Conservation (phyloP, 371 early-diverging fungal species). For the Mucor racemosus region DNA sequence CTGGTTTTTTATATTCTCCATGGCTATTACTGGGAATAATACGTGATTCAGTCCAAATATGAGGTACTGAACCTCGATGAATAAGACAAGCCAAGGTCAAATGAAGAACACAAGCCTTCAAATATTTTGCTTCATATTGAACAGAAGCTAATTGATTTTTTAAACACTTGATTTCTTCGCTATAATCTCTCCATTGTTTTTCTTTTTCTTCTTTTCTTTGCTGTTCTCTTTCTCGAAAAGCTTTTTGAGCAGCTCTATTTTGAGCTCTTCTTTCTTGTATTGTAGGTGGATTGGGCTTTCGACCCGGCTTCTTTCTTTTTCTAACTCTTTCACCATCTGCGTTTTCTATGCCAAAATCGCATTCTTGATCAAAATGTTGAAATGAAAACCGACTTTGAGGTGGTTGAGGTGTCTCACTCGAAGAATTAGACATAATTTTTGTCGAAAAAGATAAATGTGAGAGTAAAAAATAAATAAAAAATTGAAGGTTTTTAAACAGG, state of each 20-base stretch:
- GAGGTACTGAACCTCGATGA: constrained; percentile 41
- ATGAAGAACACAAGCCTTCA: constrained; percentile 41
- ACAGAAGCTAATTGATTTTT: constrained; percentile 26
- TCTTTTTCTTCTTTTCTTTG: constrained; percentile 34
- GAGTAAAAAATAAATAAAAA: not conserved
- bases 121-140: constrained; percentile 45
- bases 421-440: not conserved
- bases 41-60: constrained; percentile 39
- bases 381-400: constrained; percentile 15
- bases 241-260: constrained; percentile 32
- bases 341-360: constrained; percentile 32
- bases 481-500: not conserved
- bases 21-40: constrained; percentile 24
- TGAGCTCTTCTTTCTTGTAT: constrained; percentile 29
- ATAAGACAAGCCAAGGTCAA: constrained; percentile 30
- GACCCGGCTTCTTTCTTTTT: constrained; percentile 33
- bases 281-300: constrained; percentile 35
- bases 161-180: constrained; percentile 28
- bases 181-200: constrained; percentile 24
- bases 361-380: constrained; percentile 31
- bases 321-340: constrained; percentile 25
- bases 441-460: not conserved
- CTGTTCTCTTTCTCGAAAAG: constrained; percentile 32
- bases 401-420: not conserved
- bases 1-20: constrained; percentile 19